A percentile compares a stretch with the other conserved stretches of the same genome.
These are phyloP conservation scores for Sisymbrium irio DNA, from an alignment of 345 rosid genomes.

Conservation along the genomic window DNA sequence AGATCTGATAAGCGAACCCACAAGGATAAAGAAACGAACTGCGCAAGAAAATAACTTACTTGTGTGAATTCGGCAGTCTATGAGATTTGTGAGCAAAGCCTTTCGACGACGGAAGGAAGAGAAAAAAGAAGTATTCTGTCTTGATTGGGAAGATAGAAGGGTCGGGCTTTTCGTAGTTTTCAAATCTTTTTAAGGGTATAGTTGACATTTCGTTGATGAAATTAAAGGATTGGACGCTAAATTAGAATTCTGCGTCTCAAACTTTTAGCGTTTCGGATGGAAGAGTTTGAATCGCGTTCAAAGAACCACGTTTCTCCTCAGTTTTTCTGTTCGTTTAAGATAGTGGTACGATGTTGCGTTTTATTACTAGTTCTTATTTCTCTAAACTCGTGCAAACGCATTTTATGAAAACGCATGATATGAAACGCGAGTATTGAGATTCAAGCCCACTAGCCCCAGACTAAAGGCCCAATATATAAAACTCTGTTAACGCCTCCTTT, in stretches of 20 bases:
- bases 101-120: slow-evolving; percentile 6
- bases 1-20: slow-evolving; percentile 9
- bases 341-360: neutral
- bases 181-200: neutral
- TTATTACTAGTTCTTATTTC: neutral
- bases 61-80: slow-evolving; percentile 10
- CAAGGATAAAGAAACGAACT: neutral
- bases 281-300: no score
- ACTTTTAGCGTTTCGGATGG: neutral
- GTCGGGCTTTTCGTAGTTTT: neutral
- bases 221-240: neutral
- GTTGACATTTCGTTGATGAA: neutral
- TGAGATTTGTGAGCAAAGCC: neutral
- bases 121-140: neutral
- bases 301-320: no score
- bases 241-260: neutral
- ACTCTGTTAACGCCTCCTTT: no score
- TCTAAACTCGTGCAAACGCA: neutral
- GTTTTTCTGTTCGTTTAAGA: no score
- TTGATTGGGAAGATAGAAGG: slow-evolving; percentile 26
- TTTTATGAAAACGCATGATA: neutral
- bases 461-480: neutral
- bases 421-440: neutral
- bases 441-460: neutral
- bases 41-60: neutral